Base-by-base conservation (phyloP, 345 rosid genomes). In the Populus tremula region DNA sequence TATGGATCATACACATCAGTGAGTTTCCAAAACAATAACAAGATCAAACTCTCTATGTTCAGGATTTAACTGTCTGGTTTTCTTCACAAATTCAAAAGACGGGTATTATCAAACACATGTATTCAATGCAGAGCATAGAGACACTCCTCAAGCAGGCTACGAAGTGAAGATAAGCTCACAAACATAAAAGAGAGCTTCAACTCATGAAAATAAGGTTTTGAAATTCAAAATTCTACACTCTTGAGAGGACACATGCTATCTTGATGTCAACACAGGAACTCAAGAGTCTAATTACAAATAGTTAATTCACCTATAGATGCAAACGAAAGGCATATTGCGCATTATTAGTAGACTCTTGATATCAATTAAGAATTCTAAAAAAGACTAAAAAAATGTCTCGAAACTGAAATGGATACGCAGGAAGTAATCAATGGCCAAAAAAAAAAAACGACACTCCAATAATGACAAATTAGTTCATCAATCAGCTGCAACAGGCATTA, bases 21-120 rank as follows among this genome's bases (percentile, higher is more conserved):
- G 50, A 56, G 47, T 73, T 56, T 36, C 63, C 68, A 61, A 72
- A 80, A 56, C 62, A 17, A 62, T 74, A n/a, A 38, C 21, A n/a
- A 67, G 27, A 13, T 31, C 45, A 6, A 11, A 61, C 8, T 20
- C n/a, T 66, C 18, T 6, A 12, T 9, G 21, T 49, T 66, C 41
- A 31, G 12, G 71, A 73, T 49, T 11, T 27, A 29, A 67, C 63
- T 68, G 33, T 25, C 43, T 45, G 14, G 5, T 49, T 49, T 49
- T 49, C 54, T 49, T 49, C 20, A 49, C 54, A 49, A 49, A 49
- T 4, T 49, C 54, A 49, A 47, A 21, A 16, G 20, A 49, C 20
- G 6, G 20, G 20, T 14, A 5, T 49, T 16, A 49, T 67, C 43
- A 35, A 79, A 67, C 63, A 53, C 16, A 49, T 17, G 54, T 49